phyloP scores from a whole-genome alignment of 371 early-diverging fungal species.

The Saksenaea oblongispora region DNA sequence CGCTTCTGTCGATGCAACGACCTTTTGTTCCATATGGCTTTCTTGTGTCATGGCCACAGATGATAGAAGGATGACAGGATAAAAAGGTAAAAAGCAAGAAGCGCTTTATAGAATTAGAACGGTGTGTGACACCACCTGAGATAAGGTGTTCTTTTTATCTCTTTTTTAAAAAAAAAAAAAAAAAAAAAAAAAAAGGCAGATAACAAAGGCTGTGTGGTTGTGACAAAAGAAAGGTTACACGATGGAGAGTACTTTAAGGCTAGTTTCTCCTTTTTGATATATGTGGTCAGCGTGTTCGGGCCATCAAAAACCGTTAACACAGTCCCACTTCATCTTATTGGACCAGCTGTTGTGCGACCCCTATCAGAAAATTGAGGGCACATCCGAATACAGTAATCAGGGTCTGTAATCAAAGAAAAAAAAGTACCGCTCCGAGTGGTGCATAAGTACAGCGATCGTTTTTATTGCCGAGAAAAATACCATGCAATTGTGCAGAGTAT shows the following conservation, averaged over 20 bases:
- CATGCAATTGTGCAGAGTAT: background rate
- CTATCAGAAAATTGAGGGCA: background rate
- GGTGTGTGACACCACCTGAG: background rate
- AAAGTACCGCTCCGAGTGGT: background rate
- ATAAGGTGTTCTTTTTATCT: constrained; percentile 5
- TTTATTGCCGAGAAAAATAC: background rate
- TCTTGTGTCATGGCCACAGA: background rate
- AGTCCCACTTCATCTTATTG: background rate
- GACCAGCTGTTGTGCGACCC: background rate
- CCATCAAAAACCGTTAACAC: background rate
- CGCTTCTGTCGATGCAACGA: background rate
- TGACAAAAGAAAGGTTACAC: background rate
- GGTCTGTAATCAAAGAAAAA: background rate
- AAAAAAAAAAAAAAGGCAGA: background rate
- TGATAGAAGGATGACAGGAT: background rate
- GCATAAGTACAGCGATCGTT: background rate
- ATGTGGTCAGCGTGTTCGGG: background rate
- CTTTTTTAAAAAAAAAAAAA: no score
- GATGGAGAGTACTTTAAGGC: background rate
- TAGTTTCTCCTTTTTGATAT: background rate
- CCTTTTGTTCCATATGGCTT: background rate
- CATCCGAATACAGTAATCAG: background rate
- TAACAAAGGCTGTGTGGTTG: background rate
- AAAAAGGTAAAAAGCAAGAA: background rate
- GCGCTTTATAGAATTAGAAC: background rate